These are phyloP conservation scores for Podospora pseudoanserina DNA, from an alignment of 495 filamentous ascomycete genomes.

Conservation along the genomic window DNA sequence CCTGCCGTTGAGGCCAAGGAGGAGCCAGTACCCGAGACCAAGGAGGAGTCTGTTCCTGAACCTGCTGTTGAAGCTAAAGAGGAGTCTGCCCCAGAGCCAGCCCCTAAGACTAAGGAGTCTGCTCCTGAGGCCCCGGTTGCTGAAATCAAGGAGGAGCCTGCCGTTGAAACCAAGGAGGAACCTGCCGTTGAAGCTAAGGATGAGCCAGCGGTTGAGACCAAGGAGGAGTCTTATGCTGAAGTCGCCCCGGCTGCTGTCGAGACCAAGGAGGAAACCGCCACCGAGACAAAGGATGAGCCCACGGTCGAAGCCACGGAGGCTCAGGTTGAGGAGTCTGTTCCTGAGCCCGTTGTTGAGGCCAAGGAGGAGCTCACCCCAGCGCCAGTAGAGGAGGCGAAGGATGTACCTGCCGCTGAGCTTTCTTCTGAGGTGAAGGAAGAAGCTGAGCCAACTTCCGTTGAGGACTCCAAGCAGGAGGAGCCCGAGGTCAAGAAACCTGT, in stretches of 20 bases:
- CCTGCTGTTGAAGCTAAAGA: constrained; percentile 2
- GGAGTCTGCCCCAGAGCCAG: neutral
- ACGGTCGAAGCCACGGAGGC: neutral
- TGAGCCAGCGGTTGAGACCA: neutral
- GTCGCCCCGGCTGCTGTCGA: neutral
- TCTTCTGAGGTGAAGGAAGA: neutral
- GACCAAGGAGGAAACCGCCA: neutral
- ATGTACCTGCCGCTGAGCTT: constrained; percentile 3
- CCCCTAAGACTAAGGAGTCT: neutral
- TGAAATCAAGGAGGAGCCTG: constrained; percentile 1
- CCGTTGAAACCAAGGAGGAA: constrained; percentile 7
- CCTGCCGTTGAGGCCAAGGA: constrained; percentile 2
- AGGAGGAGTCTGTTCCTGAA: constrained; percentile 4
- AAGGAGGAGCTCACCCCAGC: neutral
- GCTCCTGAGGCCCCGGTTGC: neutral
- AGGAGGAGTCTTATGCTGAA: constrained; percentile 8
- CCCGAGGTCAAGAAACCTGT: neutral
- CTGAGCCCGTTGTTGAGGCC: constrained; percentile 12
- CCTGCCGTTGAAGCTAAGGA: neutral
- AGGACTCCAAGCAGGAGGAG: constrained; percentile 4
- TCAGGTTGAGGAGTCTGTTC: constrained; percentile 3
- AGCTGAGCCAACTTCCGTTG: neutral
- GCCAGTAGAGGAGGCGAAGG: neutral
- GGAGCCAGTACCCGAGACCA: neutral
- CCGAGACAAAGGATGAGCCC: constrained; percentile 8